Evolutionary conservation across 225 moss, liverwort and hornwort genomes (phyloP).

Genomic region (Ulota crispa): DNA sequence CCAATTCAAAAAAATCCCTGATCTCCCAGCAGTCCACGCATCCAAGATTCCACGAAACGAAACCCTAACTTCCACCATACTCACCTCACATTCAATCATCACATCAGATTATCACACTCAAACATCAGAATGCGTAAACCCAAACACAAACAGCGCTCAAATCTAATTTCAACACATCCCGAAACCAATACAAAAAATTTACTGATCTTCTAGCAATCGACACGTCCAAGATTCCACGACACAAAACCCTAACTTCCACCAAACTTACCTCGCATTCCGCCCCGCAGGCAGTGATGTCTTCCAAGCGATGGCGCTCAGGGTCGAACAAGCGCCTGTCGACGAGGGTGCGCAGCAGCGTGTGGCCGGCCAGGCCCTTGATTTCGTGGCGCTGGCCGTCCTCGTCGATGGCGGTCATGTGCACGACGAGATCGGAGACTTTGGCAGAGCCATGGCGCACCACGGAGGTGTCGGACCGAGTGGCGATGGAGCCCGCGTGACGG

Average conservation of each 20-base stretch:
- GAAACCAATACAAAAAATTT: not conserved
- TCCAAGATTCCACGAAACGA: not conserved
- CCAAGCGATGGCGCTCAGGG: slow-evolving; percentile 69
- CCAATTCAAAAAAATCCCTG: not conserved
- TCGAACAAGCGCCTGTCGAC: slow-evolving; percentile 75
- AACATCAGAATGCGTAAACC: not conserved
- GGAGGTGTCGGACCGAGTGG: slow-evolving; percentile 38
- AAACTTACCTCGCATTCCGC: slow-evolving; percentile 81
- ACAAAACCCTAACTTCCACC: slow-evolving; percentile 25
- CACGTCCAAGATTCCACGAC: not conserved
- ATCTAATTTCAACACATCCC: not conserved
- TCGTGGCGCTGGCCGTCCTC: slow-evolving; percentile 76
- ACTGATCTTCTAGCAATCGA: not conserved
- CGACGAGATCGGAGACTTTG: slow-evolving; percentile 78
- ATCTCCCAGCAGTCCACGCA: not conserved
- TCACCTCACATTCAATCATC: slow-evolving; percentile 70
- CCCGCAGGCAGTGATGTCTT: slow-evolving; percentile 72
- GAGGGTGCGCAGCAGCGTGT: slow-evolving; percentile 75
- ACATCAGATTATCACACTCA: not conserved
- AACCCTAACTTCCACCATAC: slow-evolving; percentile 26
- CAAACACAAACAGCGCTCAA: not conserved
- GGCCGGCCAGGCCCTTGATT: slow-evolving; percentile 71
- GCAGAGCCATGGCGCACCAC: slow-evolving; percentile 58
- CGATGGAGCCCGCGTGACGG: slow-evolving; percentile 54
- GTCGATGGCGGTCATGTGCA: slow-evolving; percentile 81